Evolutionary conservation across 352 stramenopile species (phyloP).

Genomic region (Aphanomyces cochlioides): DNA sequence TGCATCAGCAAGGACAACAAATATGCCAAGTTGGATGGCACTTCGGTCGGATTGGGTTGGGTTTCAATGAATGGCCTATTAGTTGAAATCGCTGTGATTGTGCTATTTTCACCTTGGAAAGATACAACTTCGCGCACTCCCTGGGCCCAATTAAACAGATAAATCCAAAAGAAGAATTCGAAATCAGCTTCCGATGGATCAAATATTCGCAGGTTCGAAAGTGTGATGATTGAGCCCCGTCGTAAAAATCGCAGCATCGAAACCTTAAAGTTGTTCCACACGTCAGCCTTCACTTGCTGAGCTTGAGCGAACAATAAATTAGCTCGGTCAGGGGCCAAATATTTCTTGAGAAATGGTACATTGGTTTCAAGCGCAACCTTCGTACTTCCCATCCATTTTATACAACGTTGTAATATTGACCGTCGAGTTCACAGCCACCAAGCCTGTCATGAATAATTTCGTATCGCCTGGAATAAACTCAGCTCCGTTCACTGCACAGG

Average conservation of each 20-base stretch:
- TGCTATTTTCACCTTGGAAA: slow-evolving; percentile 4
- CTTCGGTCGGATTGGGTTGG: neutral
- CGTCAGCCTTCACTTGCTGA: neutral
- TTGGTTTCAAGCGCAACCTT: neutral
- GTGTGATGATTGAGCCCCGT: neutral
- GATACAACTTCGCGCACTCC: slow-evolving; percentile 19
- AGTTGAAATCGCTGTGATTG: slow-evolving; percentile 2
- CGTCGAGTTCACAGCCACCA: neutral
- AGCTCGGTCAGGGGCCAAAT: neutral
- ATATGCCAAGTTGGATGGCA: neutral
- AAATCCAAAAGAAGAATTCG: slow-evolving; percentile 14
- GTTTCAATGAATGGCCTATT: neutral
- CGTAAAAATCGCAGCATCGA: neutral
- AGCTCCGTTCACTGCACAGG: neutral
- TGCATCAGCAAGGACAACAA: neutral
- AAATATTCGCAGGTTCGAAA: neutral
- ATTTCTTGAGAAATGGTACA: neutral
- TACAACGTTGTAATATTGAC: neutral
- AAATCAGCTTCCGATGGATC: neutral
- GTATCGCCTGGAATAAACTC: neutral
- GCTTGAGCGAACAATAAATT: neutral
- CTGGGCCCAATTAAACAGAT: slow-evolving; percentile 21
- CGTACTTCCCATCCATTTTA: neutral
- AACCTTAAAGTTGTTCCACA: neutral
- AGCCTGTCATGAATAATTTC: neutral